phyloP scores from a whole-genome alignment of 768 basidiomycete species.

The Clathrus columnatus region DNA sequence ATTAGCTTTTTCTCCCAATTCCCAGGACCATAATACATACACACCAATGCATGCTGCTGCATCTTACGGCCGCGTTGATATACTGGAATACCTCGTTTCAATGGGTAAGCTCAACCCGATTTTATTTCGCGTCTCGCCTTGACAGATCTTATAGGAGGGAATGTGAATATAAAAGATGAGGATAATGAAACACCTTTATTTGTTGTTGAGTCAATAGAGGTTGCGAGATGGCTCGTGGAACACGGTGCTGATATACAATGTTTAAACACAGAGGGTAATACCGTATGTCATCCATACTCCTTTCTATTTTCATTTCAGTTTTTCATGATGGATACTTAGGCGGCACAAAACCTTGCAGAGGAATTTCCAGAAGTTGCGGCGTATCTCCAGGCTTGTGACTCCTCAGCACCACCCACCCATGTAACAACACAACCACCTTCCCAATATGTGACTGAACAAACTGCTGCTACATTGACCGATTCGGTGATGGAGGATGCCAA shows the following conservation, averaged over 20 bases:
- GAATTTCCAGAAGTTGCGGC: constrained; percentile 63
- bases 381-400: constrained; percentile 41
- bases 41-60: constrained; percentile 94
- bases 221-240: constrained; percentile 69
- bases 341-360: constrained; percentile 58
- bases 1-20: constrained; percentile 51
- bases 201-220: constrained; percentile 75
- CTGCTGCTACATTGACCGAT: constrained; percentile 8
- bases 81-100: constrained; percentile 72
- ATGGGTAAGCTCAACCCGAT: constrained; percentile 36
- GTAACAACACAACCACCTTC: constrained; percentile 15
- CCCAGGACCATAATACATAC: constrained; percentile 63
- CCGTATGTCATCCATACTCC: constrained; percentile 40
- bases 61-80: constrained; percentile 73
- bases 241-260: constrained; percentile 60
- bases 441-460: constrained; percentile 12
- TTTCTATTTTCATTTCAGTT: background rate
- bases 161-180: constrained; percentile 76
- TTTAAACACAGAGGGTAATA: constrained; percentile 64
- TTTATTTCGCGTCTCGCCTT: constrained; percentile 6
- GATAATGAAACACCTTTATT: constrained; percentile 92
- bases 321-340: constrained; percentile 31
- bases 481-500: constrained; percentile 48
- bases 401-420: constrained; percentile 15
- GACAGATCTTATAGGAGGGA: constrained; percentile 46